Conservation (phyloP, 495 filamentous ascomycete genomes). For the Xylaria nigripes region DNA sequence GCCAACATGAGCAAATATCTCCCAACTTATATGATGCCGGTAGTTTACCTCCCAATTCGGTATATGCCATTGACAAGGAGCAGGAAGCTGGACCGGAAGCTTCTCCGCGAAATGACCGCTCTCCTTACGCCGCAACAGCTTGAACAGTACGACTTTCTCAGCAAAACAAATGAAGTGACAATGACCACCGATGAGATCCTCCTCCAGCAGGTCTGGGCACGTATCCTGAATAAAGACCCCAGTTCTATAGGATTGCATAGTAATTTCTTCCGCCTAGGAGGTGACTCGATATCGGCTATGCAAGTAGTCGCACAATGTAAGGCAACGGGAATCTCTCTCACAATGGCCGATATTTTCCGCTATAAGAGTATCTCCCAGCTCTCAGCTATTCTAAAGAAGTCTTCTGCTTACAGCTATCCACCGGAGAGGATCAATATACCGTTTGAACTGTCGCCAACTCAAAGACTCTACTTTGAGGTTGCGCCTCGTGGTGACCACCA, state of each 20-base stretch:
- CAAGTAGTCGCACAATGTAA: conserved; percentile 23
- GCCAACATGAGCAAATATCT: not conserved
- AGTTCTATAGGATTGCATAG: not conserved
- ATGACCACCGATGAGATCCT: not conserved
- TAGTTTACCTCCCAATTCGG: conserved; percentile 42
- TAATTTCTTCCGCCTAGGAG: conserved; percentile 35
- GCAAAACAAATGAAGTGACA: not conserved
- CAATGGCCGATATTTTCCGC: conserved; percentile 20
- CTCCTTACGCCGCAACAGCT: not conserved
- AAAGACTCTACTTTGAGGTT: conserved; percentile 47
- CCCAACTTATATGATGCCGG: conserved; percentile 47
- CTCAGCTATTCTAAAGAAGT: not conserved
- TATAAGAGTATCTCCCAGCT: conserved; percentile 23
- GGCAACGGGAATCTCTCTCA: conserved; percentile 14
- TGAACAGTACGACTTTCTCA: not conserved
- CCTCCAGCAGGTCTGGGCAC: conserved; percentile 10
- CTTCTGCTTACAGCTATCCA: conserved; percentile 7
- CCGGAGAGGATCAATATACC: conserved; percentile 34
- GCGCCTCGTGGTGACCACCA: conserved; percentile 45
- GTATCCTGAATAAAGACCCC: not conserved
- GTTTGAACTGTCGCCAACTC: conserved; percentile 52
- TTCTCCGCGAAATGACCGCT: conserved; percentile 7
- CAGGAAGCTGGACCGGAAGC: conserved; percentile 41
- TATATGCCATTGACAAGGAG: conserved; percentile 44
- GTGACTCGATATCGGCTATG: conserved; percentile 57